These are phyloP conservation scores for Allodekkera sacchari DNA, from an alignment of 805 yeast species.

Conservation along the genomic window DNA sequence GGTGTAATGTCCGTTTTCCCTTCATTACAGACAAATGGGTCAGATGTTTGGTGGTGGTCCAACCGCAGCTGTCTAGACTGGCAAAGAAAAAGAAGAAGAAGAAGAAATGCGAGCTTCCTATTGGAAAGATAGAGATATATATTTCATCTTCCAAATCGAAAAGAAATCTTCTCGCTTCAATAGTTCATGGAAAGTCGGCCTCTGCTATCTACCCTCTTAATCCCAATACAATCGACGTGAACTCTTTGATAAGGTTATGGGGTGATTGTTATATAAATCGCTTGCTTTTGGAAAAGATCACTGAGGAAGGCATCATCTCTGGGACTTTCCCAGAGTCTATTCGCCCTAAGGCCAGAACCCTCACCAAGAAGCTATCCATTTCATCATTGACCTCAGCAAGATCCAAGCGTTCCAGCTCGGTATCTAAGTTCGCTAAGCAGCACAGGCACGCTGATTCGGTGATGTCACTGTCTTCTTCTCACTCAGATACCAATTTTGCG, in stretches of 20 bases:
- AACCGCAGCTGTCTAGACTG: constrained; percentile 38
- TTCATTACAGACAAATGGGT: constrained; percentile 53
- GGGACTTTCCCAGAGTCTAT: not conserved
- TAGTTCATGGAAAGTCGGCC: constrained; percentile 35
- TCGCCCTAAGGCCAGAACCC: constrained; percentile 5
- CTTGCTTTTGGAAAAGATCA: constrained; percentile 15
- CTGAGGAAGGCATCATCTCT: constrained; percentile 15
- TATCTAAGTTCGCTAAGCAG: not conserved
- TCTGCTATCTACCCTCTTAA: constrained; percentile 55
- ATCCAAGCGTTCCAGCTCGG: constrained; percentile 2
- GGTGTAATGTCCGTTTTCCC: constrained; percentile 57
- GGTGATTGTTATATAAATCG: constrained; percentile 47
- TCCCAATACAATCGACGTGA: constrained; percentile 47
- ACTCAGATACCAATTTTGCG: constrained; percentile 11
- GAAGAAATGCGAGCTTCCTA: constrained; percentile 18
- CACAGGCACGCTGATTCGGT: constrained; percentile 20
- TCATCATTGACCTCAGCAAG: constrained; percentile 17
- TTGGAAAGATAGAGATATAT: constrained; percentile 48
- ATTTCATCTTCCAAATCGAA: constrained; percentile 38
- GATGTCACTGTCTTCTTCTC: constrained; percentile 18
- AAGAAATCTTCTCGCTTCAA: constrained; percentile 43
- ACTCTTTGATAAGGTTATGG: constrained; percentile 45
- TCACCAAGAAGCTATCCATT: constrained; percentile 21
- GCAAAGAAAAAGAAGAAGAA: constrained; percentile 17
- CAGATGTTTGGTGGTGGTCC: constrained; percentile 40